Percentiles rank a stretch among this genome's conserved stretches.
phyloP scores from a whole-genome alignment of 2,329 filamentous ascomycete species.

The Colletotrichum chlorophyti region DNA sequence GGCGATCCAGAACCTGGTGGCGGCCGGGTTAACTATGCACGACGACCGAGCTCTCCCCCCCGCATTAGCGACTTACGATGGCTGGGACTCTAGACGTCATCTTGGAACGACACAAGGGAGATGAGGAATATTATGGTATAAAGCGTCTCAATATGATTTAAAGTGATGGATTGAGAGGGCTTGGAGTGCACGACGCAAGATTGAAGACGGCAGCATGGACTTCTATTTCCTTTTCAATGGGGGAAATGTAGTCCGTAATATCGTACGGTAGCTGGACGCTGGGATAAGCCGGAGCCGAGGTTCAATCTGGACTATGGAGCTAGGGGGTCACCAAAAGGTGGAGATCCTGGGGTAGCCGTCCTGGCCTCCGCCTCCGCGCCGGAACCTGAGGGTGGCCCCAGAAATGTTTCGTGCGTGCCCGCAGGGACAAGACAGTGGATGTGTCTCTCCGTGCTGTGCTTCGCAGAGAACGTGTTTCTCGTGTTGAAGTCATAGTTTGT shows the following conservation, averaged over 20 bases:
- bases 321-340: constrained; percentile 24
- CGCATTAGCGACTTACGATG: constrained; percentile 30
- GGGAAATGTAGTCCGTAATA: constrained; percentile 12
- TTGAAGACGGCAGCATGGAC: neutral
- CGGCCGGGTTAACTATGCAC: constrained; percentile 7
- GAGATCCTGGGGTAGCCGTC: constrained; percentile 27
- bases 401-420: no score
- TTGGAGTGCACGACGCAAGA: neutral
- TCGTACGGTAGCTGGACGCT: constrained; percentile 18
- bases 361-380: constrained; percentile 25
- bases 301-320: constrained; percentile 25
- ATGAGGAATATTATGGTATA: neutral
- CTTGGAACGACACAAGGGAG: neutral
- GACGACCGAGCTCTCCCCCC: constrained; percentile 1
- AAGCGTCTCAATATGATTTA: neutral
- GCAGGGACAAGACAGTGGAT: constrained; percentile 5
- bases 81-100: constrained; percentile 34
- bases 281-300: constrained; percentile 25
- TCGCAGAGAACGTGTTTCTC: no score
- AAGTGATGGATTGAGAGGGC: neutral
- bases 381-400: constrained; percentile 14
- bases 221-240: constrained; percentile 16
- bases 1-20: constrained; percentile 57
- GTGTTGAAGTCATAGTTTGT: no score
- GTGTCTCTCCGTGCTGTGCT: no score